Base-by-base conservation (phyloP, 225 moss, liverwort and hornwort species). In the Lunularia cruciata region DNA sequence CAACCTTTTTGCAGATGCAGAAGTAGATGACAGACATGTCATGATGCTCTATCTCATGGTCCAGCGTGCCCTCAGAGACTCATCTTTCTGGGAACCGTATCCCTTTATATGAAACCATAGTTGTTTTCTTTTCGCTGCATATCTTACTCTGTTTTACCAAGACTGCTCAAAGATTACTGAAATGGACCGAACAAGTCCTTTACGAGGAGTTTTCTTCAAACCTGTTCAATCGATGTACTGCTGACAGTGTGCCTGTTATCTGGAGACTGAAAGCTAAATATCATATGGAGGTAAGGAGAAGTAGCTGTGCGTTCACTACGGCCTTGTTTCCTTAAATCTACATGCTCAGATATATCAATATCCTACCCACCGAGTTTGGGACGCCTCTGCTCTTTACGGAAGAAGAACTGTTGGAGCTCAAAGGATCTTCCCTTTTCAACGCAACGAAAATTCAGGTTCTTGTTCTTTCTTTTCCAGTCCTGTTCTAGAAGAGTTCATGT, bases 61-160 rank as follows among this genome's bases (percentile, higher is more conserved):
- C 32, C 84, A 96, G 79, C 83, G 76, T 42, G 74, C 86, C 25
- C 86, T 90, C 72, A 90, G 96, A 68, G 77, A 81, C 32, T 71
- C 58, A 28, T 96, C 96, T 19, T 89, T 88, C 55, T 96, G 92
- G 92, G 90, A 84, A 15, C 96, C 92, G 96, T 96, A 96, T 96
- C 96, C 89, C 68, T 56, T 32, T 9, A 51, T 27, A 14, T 19
- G 32, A 0, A 60, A 60, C 32, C 34, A 16, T 68, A 30, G 23
- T 38, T 15, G n/a, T n/a, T n/a, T n/a, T n/a, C n/a, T n/a, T n/a
- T n/a, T n/a, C n/a, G n/a, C n/a, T n/a, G n/a, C n/a, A n/a, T n/a
- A n/a, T n/a, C n/a, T n/a, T n/a, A n/a, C n/a, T n/a, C n/a, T n/a
- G n/a, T n/a, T n/a, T n/a, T n/a, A n/a, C n/a, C n/a, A n/a, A n/a